Evolutionary conservation across 1,139 yeast species (phyloP).

Genomic region (Kodamaea sp.): DNA sequence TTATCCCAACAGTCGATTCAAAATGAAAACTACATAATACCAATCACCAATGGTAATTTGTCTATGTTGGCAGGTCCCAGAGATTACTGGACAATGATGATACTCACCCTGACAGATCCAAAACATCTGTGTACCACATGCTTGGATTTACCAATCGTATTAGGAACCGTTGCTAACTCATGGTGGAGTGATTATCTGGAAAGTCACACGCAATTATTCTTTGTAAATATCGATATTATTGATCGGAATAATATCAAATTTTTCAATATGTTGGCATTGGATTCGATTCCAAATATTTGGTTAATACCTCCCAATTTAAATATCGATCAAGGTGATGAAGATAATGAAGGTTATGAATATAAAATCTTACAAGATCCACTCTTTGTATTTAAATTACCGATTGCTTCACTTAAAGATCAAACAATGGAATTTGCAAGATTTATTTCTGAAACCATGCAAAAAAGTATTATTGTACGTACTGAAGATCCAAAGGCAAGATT

Average conservation of each 20-base stretch:
- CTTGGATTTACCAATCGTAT: constrained; percentile 33
- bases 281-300: constrained; percentile 61
- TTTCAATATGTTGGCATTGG: constrained; percentile 39
- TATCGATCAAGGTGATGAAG: constrained; percentile 4
- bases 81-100: constrained; percentile 39
- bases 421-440: constrained; percentile 50
- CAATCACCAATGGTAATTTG: constrained; percentile 29
- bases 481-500: constrained; percentile 43
- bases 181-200: constrained; percentile 43
- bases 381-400: constrained; percentile 31
- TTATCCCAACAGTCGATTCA: constrained; percentile 15
- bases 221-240: constrained; percentile 50
- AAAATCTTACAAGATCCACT: constrained; percentile 28
- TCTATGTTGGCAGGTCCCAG: constrained; percentile 32
- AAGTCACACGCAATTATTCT: constrained; percentile 34
- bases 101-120: constrained; percentile 41
- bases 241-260: constrained; percentile 32
- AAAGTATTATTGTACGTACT: constrained; percentile 39
- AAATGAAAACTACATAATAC: constrained; percentile 24
- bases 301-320: constrained; percentile 49
- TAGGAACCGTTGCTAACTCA: constrained; percentile 38
- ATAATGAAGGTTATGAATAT: constrained; percentile 5
- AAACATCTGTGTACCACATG: constrained; percentile 43
- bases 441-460: constrained; percentile 42
- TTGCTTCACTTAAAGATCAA: constrained; percentile 25